These are phyloP conservation scores for Skeletonema marinoi DNA, from an alignment of 108 stramenopile genomes.

Conservation along the genomic window DNA sequence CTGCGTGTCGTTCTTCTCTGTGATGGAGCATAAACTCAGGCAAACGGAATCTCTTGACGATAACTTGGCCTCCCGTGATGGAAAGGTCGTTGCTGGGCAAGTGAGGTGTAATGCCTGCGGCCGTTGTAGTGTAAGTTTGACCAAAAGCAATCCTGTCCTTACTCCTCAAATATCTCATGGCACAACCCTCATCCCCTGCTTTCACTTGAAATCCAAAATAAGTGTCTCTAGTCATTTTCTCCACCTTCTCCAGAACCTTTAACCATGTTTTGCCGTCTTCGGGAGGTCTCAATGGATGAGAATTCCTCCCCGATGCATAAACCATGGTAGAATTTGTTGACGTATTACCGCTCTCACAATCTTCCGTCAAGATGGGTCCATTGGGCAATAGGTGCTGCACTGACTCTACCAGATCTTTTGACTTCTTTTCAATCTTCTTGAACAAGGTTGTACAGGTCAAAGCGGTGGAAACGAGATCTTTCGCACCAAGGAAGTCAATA, in stretches of 20 bases:
- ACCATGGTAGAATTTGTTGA: background rate
- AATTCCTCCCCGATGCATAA: constrained; percentile 6
- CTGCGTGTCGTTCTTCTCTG: background rate
- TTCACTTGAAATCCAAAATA: background rate
- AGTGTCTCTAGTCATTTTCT: background rate
- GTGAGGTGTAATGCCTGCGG: background rate
- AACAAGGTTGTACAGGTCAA: constrained; percentile 6
- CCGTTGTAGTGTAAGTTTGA: background rate
- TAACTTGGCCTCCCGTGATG: background rate
- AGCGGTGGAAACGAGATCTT: constrained; percentile 3
- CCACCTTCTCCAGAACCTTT: background rate
- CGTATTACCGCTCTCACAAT: background rate
- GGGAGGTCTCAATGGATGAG: background rate
- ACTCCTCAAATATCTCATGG: background rate
- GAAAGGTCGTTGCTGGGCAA: background rate
- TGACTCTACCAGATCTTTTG: background rate
- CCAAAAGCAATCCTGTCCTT: background rate
- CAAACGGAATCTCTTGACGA: constrained; percentile 2
- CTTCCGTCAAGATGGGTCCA: background rate
- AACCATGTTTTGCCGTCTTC: constrained; percentile 3
- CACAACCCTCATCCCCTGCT: background rate
- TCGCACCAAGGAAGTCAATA: constrained; percentile 5
- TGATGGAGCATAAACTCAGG: background rate
- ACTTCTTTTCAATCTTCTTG: constrained; percentile 9
- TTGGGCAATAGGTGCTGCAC: constrained; percentile 2